phyloP scores from a whole-genome alignment of 179 eudicot species.

The Silene noctiflora region DNA sequence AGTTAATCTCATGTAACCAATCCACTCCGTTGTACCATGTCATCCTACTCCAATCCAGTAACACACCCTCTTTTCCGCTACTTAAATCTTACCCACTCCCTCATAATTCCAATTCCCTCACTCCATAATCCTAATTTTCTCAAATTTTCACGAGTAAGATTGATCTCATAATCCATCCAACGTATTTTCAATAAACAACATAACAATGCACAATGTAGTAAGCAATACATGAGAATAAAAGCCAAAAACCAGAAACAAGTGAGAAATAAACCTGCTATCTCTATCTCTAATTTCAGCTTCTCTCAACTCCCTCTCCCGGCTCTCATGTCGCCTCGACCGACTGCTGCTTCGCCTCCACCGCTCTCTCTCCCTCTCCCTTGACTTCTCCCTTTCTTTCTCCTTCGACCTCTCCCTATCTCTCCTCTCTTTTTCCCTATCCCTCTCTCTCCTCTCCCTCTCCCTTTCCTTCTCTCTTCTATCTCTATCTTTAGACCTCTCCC shows the following conservation, averaged over 20 bases:
- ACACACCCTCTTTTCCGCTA: too few species aligned
- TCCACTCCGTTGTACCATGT: too few species aligned
- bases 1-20: background rate
- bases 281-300: constrained; percentile 38
- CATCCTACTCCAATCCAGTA: too few species aligned
- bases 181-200: background rate
- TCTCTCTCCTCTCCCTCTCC: constrained; percentile 13
- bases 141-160: too few species aligned
- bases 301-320: constrained; percentile 31
- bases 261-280: constrained; percentile 33
- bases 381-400: constrained; percentile 23
- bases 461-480: constrained; percentile 17
- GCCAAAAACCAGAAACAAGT: background rate
- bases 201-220: constrained; percentile 8
- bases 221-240: background rate
- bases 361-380: constrained; percentile 18
- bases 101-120: too few species aligned
- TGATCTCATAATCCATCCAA: background rate
- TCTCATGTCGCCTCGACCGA: constrained; percentile 28
- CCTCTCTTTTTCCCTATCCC: constrained; percentile 23
- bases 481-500: constrained; percentile 14
- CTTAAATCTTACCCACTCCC: too few species aligned
- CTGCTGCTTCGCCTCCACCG: constrained; percentile 26
- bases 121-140: too few species aligned
- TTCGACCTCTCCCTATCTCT: constrained; percentile 21